Evolutionary conservation across 169 alveolate species (phyloP).

Genomic region (Plasmodium gaboni): DNA sequence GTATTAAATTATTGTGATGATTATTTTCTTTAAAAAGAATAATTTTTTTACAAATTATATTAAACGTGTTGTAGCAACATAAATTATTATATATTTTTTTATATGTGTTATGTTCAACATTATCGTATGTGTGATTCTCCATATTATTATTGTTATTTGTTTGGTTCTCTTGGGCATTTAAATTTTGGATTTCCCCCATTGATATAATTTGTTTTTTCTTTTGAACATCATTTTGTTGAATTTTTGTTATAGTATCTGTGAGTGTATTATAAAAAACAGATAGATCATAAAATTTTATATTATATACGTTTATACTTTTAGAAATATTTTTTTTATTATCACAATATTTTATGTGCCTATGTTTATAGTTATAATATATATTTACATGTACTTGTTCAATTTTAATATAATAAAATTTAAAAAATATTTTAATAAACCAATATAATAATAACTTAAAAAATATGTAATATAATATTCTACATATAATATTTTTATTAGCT

Average conservation of each 20-base stretch:
- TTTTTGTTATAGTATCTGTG: not conserved
- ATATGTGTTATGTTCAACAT: not conserved
- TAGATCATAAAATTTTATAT: slow-evolving; percentile 16
- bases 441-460: slow-evolving; percentile 5
- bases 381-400: slow-evolving; percentile 20
- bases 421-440: slow-evolving; percentile 19
- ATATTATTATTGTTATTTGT: not conserved
- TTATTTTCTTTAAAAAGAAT: slow-evolving; percentile 18
- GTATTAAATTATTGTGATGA: not conserved
- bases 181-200: not conserved
- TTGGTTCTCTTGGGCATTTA: not conserved
- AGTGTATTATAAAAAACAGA: slow-evolving; percentile 2
- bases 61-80: not conserved
- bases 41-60: slow-evolving; percentile 7
- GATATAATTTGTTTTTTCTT: not conserved
- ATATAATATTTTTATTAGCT: not conserved
- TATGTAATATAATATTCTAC: not conserved
- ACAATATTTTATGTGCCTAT: slow-evolving; percentile 36
- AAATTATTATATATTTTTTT: not conserved
- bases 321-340: slow-evolving; percentile 7
- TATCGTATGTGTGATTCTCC: no score
- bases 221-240: not conserved
- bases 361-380: slow-evolving; percentile 37
- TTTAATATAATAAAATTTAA: slow-evolving; percentile 27
- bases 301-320: slow-evolving; percentile 8